These are phyloP conservation scores for Anisodus acutangulus DNA, from an alignment of 257 asterid genomes.

Conservation along the genomic window DNA sequence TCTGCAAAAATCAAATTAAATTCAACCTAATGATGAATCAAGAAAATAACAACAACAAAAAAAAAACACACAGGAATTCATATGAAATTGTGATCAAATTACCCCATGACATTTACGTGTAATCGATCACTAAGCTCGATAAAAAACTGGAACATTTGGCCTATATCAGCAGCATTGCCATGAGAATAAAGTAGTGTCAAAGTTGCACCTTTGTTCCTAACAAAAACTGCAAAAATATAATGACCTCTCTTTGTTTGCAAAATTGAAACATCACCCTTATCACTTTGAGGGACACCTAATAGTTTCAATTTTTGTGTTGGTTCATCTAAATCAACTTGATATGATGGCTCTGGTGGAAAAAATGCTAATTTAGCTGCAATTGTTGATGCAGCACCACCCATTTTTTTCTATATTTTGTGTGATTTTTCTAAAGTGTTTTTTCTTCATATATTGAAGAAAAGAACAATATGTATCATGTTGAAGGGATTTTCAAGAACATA, in stretches of 20 bases:
- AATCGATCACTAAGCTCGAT: slow-evolving; percentile 22
- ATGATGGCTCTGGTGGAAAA: slow-evolving; percentile 23
- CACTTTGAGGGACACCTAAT: slow-evolving; percentile 18
- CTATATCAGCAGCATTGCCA: slow-evolving; percentile 27
- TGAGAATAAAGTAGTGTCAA: slow-evolving; percentile 22
- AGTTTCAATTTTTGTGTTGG: slow-evolving; percentile 24
- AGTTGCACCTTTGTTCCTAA: slow-evolving; percentile 24
- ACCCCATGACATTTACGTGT: slow-evolving; percentile 24
- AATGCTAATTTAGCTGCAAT: slow-evolving; percentile 23
- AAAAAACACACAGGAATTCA: background rate
- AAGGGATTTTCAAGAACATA: background rate
- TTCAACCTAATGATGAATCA: background rate
- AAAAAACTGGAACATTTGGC: slow-evolving; percentile 25
- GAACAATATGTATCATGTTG: background rate
- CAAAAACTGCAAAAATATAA: slow-evolving; percentile 23
- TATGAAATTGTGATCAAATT: background rate
- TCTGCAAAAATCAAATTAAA: background rate
- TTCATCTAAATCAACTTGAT: slow-evolving; percentile 26
- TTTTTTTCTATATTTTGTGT: background rate
- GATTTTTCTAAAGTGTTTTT: background rate
- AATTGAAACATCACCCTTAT: slow-evolving; percentile 27
- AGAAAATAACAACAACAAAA: background rate
- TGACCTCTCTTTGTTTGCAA: slow-evolving; percentile 13
- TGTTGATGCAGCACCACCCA: slow-evolving; percentile 27
- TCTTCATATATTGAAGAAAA: background rate